Evolutionary conservation across 306 rosid species (phyloP), one percentile per base, ranked within the genome.

Genomic region (Lagenaria siceraria): DNA sequence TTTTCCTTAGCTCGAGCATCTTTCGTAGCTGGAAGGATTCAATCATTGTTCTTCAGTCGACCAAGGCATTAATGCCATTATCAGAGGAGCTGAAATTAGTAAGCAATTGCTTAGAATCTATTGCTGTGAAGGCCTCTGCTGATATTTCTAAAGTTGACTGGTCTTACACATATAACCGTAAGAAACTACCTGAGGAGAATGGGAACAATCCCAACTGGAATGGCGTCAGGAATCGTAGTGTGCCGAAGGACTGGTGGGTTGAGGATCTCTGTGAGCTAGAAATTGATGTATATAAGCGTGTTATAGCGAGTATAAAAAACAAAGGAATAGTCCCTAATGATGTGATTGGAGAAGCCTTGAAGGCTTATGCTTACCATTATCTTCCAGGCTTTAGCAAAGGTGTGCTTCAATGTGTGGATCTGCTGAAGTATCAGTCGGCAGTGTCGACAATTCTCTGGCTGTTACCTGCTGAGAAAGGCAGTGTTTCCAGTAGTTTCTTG

Each of bases 1-100:
- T 89, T 81, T 96, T 96, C 86, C 98, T 96, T 48, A 83, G 81
- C 85, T 88, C 99, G 36, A 90, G 98, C 88, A 85, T 96, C 76
- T 96, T 96, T 80, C 92, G 89, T 52, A 88, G 97, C 87, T 96
- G 99, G 99, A 96, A 96, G 88, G 99, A 96, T 79, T 96, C 99
- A 1, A 90, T 92, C 84, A 92, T 96, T 78, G 92, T 90, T 85
- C 98, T 96, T 78, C 97, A 96, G 86, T 86, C 93, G 61, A 87
- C 93, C 0, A 92, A 88, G 79, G 82, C 88, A 48, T 82, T 96
- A 82, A 59, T 80, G 61, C 90, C 96, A 18, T 72, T 89, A 78
- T 83, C 84, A 24, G 92, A 92, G 86, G 97, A 90, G 64, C 87
- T 87, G 82, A 92, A 92, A 80, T 90, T 92, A 71, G 90, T 92